phyloP scores from a whole-genome alignment of 495 filamentous ascomycete genomes.

The Penicillium argentinense region DNA sequence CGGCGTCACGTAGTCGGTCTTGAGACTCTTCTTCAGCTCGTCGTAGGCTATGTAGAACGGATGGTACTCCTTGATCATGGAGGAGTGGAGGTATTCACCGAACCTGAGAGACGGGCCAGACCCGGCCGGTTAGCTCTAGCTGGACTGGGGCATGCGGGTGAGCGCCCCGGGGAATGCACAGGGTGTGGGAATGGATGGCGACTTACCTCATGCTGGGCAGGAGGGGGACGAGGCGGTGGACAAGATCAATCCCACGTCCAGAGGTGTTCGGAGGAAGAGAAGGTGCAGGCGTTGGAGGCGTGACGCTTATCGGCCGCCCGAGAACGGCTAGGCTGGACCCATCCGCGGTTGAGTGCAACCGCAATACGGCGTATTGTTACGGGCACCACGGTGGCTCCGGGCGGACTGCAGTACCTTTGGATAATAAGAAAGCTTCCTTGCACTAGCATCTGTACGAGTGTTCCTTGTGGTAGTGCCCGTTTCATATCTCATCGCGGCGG shows the following conservation, averaged over 20 bases:
- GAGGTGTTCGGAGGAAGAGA: constrained; percentile 1
- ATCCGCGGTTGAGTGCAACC: not conserved
- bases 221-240: not conserved
- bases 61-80: constrained; percentile 90
- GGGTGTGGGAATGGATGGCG: not conserved
- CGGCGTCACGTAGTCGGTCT: constrained; percentile 61
- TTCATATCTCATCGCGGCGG: no score
- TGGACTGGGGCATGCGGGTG: constrained; percentile 19
- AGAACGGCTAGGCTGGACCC: constrained; percentile 16
- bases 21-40: constrained; percentile 83
- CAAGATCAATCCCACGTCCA: constrained; percentile 21
- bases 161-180: constrained; percentile 6
- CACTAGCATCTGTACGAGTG: no score
- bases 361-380: no score
- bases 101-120: constrained; percentile 66
- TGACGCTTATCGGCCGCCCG: constrained; percentile 19
- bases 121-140: no score
- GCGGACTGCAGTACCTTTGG: no score
- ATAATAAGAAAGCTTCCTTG: no score
- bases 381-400: no score
- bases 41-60: constrained; percentile 99
- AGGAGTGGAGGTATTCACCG: constrained; percentile 91
- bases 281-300: constrained; percentile 7
- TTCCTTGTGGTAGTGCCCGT: no score
- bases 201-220: constrained; percentile 32